phyloP scores from a whole-genome alignment of 78 protist species.

The Fonticula alba region DNA sequence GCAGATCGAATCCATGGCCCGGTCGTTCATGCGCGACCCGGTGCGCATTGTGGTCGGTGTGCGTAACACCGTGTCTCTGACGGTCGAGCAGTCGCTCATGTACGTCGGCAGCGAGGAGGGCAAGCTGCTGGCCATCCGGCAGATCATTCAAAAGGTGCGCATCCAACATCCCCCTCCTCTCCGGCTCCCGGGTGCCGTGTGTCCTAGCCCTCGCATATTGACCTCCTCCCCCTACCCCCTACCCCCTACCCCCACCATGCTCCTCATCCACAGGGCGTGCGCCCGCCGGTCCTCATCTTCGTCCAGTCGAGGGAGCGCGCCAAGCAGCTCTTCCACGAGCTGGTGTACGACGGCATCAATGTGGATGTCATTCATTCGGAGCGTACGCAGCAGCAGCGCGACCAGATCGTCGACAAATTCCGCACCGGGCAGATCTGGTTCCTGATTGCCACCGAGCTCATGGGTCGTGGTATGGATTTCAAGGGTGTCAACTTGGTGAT shows the following conservation, averaged over 20 bases:
- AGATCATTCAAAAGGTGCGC: conserved; percentile 31
- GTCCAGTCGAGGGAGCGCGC: conserved; percentile 79
- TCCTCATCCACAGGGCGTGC: too few species aligned
- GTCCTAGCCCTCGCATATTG: too few species aligned
- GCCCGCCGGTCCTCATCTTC: conserved; percentile 82
- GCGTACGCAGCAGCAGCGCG: conserved; percentile 39
- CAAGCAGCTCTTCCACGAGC: conserved; percentile 51
- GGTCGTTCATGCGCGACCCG: conserved; percentile 40
- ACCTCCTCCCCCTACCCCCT: too few species aligned
- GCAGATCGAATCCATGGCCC: conserved; percentile 49
- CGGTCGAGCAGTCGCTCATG: conserved; percentile 53
- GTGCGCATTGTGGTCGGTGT: conserved; percentile 43
- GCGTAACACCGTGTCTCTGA: conserved; percentile 43
- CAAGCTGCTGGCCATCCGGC: conserved; percentile 66
- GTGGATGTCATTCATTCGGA: conserved; percentile 71
- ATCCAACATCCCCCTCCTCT: neutral
- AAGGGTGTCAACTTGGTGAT: conserved; percentile 63
- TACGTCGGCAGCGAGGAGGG: conserved; percentile 79
- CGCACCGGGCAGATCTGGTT: conserved; percentile 70
- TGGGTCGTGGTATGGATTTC: conserved; percentile 94
- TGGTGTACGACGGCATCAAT: conserved; percentile 38
- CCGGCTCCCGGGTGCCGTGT: too few species aligned
- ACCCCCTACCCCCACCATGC: too few species aligned
- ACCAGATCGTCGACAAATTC: conserved; percentile 39
- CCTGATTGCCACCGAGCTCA: conserved; percentile 77